A percentile compares a stretch with the other conserved stretches of the same genome.
Evolutionary conservation across 495 filamentous ascomycete species (phyloP).

Genomic region (Viridothelium virens): DNA sequence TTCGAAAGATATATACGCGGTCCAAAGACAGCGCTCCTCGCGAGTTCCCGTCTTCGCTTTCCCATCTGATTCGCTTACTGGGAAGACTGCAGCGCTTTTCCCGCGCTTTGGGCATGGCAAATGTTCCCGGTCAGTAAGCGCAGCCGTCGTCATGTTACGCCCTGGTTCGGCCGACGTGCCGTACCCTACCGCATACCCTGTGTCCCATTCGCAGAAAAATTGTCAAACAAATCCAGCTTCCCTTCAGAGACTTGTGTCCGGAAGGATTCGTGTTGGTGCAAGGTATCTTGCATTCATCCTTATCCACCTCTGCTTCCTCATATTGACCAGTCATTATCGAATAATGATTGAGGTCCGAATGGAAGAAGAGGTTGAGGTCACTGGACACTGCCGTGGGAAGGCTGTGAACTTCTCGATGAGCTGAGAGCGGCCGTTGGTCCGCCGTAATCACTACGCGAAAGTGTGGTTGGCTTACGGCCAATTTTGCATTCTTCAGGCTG

Average conservation of each 20-base stretch:
- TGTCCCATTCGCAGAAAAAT: neutral
- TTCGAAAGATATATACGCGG: no score
- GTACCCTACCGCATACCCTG: neutral
- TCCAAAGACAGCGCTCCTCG: no score
- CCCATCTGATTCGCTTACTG: neutral
- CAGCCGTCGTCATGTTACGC: conserved; percentile 3
- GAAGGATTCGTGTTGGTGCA: conserved; percentile 11
- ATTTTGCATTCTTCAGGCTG: no score
- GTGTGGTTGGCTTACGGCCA: no score
- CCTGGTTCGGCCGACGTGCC: conserved; percentile 8
- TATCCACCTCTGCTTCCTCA: neutral
- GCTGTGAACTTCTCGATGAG: no score
- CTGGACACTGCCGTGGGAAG: neutral
- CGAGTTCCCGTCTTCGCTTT: neutral
- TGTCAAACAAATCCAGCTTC: conserved; percentile 4
- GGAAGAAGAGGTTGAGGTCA: neutral
- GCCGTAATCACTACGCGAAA: no score
- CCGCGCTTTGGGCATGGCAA: neutral
- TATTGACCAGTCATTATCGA: neutral
- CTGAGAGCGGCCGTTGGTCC: no score
- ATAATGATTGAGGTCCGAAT: neutral
- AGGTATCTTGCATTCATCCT: conserved; percentile 1
- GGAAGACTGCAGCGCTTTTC: neutral
- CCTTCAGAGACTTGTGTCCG: neutral
- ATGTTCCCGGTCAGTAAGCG: neutral